Conservation (phyloP, 768 basidiomycete genomes). For the Amanita jacksonii region DNA sequence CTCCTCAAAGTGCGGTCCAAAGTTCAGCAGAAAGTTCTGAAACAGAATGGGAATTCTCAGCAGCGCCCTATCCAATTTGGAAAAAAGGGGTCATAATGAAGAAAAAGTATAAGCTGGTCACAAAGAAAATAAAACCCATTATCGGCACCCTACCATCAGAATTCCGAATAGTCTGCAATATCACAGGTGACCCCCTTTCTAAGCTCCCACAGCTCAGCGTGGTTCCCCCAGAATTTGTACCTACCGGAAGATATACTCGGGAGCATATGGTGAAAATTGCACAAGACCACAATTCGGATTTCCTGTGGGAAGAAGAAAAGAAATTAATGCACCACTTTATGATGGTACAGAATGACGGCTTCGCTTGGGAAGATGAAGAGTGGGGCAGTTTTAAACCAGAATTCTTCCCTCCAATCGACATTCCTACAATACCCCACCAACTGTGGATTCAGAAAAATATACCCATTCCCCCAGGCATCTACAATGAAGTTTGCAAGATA, state of each 20-base stretch:
- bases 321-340: conserved; percentile 24
- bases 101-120: conserved; percentile 24
- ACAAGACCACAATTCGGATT: conserved; percentile 12
- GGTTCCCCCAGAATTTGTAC: conserved; percentile 14
- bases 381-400: conserved; percentile 23
- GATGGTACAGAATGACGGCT: conserved; percentile 18
- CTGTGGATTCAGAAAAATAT: conserved; percentile 21
- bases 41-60: too few species aligned
- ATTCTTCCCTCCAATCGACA: conserved; percentile 23
- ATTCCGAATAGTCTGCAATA: conserved; percentile 18
- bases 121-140: conserved; percentile 17
- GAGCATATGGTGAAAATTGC: conserved; percentile 16
- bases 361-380: conserved; percentile 31
- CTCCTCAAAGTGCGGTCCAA: too few species aligned
- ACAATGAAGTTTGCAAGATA: conserved; percentile 21
- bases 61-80: background rate
- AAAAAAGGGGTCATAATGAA: conserved; percentile 10
- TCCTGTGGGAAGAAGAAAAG: conserved; percentile 14
- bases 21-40: too few species aligned
- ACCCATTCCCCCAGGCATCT: conserved; percentile 23
- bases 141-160: conserved; percentile 14
- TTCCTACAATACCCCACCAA: conserved; percentile 25
- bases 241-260: conserved; percentile 17
- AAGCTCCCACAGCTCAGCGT: conserved; percentile 14
- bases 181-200: conserved; percentile 18